Evolutionary conservation across 1,139 yeast genomes (phyloP).

Genomic region (Nakaseomyces nivariensis): DNA sequence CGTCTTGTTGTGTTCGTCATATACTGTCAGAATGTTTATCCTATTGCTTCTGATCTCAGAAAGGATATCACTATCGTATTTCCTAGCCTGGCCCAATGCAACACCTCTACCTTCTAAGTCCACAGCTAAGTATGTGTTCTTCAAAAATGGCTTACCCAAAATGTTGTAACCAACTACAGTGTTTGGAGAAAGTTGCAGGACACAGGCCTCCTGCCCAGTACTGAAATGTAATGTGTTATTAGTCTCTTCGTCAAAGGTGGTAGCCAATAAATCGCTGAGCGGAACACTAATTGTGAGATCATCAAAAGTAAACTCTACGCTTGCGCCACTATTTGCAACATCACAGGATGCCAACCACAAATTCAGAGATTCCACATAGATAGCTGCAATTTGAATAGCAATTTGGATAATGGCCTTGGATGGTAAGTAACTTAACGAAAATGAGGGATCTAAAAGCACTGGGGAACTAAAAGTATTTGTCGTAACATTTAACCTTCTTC

Average conservation of each 20-base stretch:
- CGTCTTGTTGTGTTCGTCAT: background rate
- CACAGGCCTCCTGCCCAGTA: constrained; percentile 53
- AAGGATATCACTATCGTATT: background rate
- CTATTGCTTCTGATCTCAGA: background rate
- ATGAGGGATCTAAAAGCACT: constrained; percentile 53
- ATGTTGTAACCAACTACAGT: constrained; percentile 42
- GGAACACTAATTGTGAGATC: constrained; percentile 46
- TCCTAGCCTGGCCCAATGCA: constrained; percentile 43
- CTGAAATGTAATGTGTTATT: constrained; percentile 35
- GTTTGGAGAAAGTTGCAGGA: constrained; percentile 45
- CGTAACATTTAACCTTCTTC: constrained; percentile 34
- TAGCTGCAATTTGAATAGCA: constrained; percentile 69
- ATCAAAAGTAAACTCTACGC: constrained; percentile 46
- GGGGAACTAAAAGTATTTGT: constrained; percentile 35
- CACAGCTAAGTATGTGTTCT: constrained; percentile 50
- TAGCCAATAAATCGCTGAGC: constrained; percentile 39
- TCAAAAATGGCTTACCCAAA: constrained; percentile 54
- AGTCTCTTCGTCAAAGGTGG: constrained; percentile 29
- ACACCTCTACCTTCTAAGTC: constrained; percentile 51
- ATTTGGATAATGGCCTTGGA: constrained; percentile 48
- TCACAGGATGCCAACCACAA: constrained; percentile 64
- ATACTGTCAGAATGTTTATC: background rate
- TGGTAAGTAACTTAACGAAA: constrained; percentile 48
- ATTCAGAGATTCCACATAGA: constrained; percentile 40
- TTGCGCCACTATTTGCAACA: constrained; percentile 41